Evolutionary conservation across 495 filamentous ascomycete species (phyloP), one percentile per base, ranked within the genome.

Genomic region (Oleoguttula mirabilis): DNA sequence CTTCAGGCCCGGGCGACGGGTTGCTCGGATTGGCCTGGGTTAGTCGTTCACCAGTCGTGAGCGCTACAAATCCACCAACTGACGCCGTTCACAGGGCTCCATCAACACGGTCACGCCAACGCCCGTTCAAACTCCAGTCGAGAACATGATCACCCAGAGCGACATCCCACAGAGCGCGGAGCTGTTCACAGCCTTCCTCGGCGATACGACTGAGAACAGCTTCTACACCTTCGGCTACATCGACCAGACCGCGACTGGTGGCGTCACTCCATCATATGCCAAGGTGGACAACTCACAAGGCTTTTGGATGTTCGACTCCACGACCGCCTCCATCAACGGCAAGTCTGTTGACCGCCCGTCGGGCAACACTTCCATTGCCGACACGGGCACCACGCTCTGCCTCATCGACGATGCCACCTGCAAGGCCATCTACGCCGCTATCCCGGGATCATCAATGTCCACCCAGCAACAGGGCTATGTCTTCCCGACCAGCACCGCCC

Each of bases 171-270:
- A 73, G 46, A 61, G 64, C 3, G 54, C 70, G 2, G 68, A 77
- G 57, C 68, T 88, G n/a, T 87, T 50, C 42, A 50, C 47, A 1
- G 47, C 37, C 23, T 30, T 4, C 21, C 30, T 43, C 10, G 25
- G 14, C 31, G n/a, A 22, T n/a, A 21, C 15, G 14, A 16, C 11
- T 4, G 20, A 22, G 8, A 64, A 70, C 38, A 77, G 75, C 1
- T 87, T 86, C 66, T 86, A 82, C 62, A 86, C 82, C 0, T 86
- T 87, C 50, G 83, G 82, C 20, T 85, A 67, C 55, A 78, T 87
- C 53, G 82, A 86, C 53, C 55, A 81, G 45, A 73, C 70, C 4
- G 68, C 75, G 0, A 45, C 63, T 5, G 69, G 70, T 0, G 72
- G 67, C 6, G 32, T 15, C 21, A 52, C 70, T 1, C 70, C 82